Conservation (phyloP, 2,329 filamentous ascomycete species). For the Pyrenochaeta sp. region DNA sequence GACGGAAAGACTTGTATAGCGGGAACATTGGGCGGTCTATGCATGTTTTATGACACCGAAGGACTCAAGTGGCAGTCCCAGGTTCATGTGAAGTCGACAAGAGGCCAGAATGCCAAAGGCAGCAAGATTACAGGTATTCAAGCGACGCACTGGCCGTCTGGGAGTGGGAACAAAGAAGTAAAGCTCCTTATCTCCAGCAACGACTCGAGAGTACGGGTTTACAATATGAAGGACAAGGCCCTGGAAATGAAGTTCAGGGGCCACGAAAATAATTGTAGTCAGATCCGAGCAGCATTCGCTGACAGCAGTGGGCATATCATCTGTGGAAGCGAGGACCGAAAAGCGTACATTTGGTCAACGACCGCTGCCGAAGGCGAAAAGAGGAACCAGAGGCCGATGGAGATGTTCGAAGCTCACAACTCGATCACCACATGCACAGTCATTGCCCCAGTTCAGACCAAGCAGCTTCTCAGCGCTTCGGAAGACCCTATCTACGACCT, state of each 20-base stretch:
- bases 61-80: conserved; percentile 84
- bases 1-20: conserved; percentile 91
- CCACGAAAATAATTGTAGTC: conserved; percentile 87
- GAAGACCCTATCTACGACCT: conserved; percentile 95
- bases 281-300: conserved; percentile 88
- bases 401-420: conserved; percentile 90
- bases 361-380: conserved; percentile 67
- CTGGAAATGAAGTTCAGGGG: conserved; percentile 91
- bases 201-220: conserved; percentile 89
- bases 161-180: conserved; percentile 69
- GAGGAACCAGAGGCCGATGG: conserved; percentile 81
- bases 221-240: conserved; percentile 84
- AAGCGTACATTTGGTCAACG: conserved; percentile 90
- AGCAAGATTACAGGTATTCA: conserved; percentile 98
- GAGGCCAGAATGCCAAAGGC: conserved; percentile 92
- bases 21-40: conserved; percentile 83
- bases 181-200: conserved; percentile 94
- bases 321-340: conserved; percentile 90
- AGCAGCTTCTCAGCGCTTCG: conserved; percentile 78
- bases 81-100: conserved; percentile 90
- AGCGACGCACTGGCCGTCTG: conserved; percentile 69
- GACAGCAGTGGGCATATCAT: conserved; percentile 88
- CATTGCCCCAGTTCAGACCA: conserved; percentile 81
- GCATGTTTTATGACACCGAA: conserved; percentile 92
- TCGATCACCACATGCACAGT: conserved; percentile 89